phyloP scores from a whole-genome alignment of 192 early-diverging fungal genomes.

The Coemansia reversa region DNA sequence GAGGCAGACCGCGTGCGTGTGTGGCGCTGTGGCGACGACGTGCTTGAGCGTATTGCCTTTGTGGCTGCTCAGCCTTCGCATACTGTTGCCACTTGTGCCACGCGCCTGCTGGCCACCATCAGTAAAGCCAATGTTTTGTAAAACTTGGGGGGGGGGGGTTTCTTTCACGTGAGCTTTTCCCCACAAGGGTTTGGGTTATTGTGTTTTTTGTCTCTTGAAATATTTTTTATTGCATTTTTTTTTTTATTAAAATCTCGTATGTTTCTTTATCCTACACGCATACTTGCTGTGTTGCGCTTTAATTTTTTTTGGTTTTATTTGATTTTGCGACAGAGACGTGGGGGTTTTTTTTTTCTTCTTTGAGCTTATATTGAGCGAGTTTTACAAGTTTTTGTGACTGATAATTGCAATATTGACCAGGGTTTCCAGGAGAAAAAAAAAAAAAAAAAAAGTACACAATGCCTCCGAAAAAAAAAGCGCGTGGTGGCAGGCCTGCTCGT shows the following conservation, averaged over 20 bases:
- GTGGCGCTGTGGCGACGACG: conserved; percentile 40
- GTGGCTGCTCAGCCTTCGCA: conserved; percentile 21
- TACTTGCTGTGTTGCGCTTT: too few species aligned
- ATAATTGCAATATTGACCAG: too few species aligned
- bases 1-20: conserved; percentile 26
- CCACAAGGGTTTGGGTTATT: conserved; percentile 1
- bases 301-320: too few species aligned
- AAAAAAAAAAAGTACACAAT: background rate
- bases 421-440: too few species aligned
- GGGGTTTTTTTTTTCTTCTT: too few species aligned
- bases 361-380: too few species aligned
- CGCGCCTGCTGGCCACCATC: conserved; percentile 33
- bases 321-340: too few species aligned
- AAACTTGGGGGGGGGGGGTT: background rate
- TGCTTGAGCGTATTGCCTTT: conserved; percentile 43
- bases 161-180: background rate
- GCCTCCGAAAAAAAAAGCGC: background rate
- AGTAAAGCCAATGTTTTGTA: conserved; percentile 11
- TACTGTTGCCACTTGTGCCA: conserved; percentile 19
- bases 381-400: too few species aligned
- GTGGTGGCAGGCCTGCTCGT: background rate
- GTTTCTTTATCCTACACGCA: too few species aligned
- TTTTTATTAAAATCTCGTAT: too few species aligned
- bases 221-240: background rate
- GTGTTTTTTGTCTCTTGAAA: background rate